A percentile compares a stretch with the other conserved stretches of the same genome.
Evolutionary conservation across 345 rosid genomes (phyloP).

Genomic region (Sapria himalayana): DNA sequence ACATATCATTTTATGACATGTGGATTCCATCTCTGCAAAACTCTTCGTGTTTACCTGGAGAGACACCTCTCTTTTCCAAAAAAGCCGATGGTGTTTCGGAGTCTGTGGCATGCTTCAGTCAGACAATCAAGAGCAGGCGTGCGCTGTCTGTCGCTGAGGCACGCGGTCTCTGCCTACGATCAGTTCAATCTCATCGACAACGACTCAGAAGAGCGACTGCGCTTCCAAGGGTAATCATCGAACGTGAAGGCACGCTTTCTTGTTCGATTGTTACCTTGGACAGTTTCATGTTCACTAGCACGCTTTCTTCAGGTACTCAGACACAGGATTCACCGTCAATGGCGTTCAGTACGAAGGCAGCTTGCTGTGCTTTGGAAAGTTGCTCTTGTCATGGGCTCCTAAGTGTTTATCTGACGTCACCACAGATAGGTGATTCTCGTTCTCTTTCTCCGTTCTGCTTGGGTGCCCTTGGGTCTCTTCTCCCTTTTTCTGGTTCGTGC

Average conservation of each 20-base stretch:
- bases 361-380: slow-evolving; percentile 73
- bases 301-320: slow-evolving; percentile 32
- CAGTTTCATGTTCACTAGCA: background rate
- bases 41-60: no score
- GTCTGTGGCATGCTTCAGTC: no score
- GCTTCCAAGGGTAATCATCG: slow-evolving; percentile 42
- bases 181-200: slow-evolving; percentile 85
- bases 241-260: no score
- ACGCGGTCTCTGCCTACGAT: slow-evolving; percentile 85
- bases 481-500: no score
- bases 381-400: slow-evolving; percentile 74
- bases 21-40: no score
- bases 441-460: background rate
- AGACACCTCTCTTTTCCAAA: no score
- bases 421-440: slow-evolving; percentile 30
- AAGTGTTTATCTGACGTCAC: slow-evolving; percentile 46
- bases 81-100: no score
- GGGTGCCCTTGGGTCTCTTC: background rate
- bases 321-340: slow-evolving; percentile 67
- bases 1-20: no score
- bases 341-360: slow-evolving; percentile 66
- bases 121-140: no score
- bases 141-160: slow-evolving; percentile 66
- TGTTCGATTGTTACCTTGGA: background rate
- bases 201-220: slow-evolving; percentile 82